Percentiles rank a stretch among this genome's conserved stretches.
Conservation (phyloP, 2,329 filamentous ascomycete genomes). For the Thielaviopsis populi region DNA sequence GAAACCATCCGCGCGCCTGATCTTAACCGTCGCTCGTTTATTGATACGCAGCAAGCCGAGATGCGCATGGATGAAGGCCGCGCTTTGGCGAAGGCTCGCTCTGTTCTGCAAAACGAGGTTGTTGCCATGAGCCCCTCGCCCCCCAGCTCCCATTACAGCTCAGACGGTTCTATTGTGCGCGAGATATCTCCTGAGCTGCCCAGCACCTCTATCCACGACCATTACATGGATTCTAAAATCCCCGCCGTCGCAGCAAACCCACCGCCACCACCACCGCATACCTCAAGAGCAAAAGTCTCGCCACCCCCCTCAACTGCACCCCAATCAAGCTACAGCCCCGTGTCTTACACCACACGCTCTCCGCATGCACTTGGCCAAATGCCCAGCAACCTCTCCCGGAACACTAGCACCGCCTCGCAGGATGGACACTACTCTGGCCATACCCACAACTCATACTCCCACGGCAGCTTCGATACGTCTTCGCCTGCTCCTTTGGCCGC, state of each 20-base stretch:
- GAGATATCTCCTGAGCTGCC: slow-evolving; percentile 14
- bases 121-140: slow-evolving; percentile 11
- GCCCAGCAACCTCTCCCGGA: slow-evolving; percentile 18
- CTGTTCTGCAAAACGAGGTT: background rate
- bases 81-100: slow-evolving; percentile 38
- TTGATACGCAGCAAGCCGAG: slow-evolving; percentile 42
- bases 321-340: slow-evolving; percentile 12
- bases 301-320: background rate
- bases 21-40: slow-evolving; percentile 42
- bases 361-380: slow-evolving; percentile 5
- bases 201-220: slow-evolving; percentile 2
- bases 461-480: background rate
- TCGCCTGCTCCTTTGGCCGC: background rate
- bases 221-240: background rate
- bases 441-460: slow-evolving; percentile 9
- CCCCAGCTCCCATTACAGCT: slow-evolving; percentile 12
- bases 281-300: background rate
- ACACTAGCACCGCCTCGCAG: slow-evolving; percentile 21
- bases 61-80: slow-evolving; percentile 46
- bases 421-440: slow-evolving; percentile 20
- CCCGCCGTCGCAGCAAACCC: background rate
- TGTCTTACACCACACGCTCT: slow-evolving; percentile 5
- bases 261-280: background rate
- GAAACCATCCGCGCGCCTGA: slow-evolving; percentile 30
- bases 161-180: slow-evolving; percentile 8